Base-by-base conservation (phyloP, 805 yeast genomes). In the Metschnikowia kofuensis region DNA sequence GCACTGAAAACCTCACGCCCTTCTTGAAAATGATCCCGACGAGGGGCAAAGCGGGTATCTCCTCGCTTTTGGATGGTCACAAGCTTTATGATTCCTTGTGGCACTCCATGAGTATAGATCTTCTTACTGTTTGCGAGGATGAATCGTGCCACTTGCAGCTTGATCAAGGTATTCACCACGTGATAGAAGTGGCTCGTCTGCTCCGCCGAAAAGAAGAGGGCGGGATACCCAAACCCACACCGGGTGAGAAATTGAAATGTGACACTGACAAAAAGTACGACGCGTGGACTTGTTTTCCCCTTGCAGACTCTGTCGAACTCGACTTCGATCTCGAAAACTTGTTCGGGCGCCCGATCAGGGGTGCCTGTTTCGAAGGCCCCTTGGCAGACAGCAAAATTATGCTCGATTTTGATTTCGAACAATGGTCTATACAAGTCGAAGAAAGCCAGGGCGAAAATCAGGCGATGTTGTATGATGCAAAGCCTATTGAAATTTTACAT, bases 1-100 rank as follows among this genome's bases (percentile, higher is more conserved):
- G 99, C 67, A 94, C 99, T 0, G 99, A 94, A 65, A 94, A 94
- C 68, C 75, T 94, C 62, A 92, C 99, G 0, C 98, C 99, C 0
- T 89, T 92, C 57, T 66, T 94, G 53, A 91, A 90, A 63, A 72
- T 94, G 52, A 75, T 94, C 29, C 98, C 99, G 3, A 87, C 97
- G 10, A 85, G 89, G 62, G 97, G 97, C 2, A 86, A 84, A 63
- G 83, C 95, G 0, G 99, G 99, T 2, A 72, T 94, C 36, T 80
- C 96, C 0, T 79, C 95, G 0, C 72, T 92, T 38, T 72, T 94
- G 26, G 96, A 90, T 58, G 98, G 99, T 15, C 96, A 89, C 64
- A 84, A 84, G 60, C 79, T 89, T 8, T 94, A 90, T 65, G 96
- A 90, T 61, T 83, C 97, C 0, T 82, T 84, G 53, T 94, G 98